Evolutionary conservation across 2,329 filamentous ascomycete genomes (phyloP), one percentile per base, ranked within the genome.

Genomic region (Dissoconium aciculare): DNA sequence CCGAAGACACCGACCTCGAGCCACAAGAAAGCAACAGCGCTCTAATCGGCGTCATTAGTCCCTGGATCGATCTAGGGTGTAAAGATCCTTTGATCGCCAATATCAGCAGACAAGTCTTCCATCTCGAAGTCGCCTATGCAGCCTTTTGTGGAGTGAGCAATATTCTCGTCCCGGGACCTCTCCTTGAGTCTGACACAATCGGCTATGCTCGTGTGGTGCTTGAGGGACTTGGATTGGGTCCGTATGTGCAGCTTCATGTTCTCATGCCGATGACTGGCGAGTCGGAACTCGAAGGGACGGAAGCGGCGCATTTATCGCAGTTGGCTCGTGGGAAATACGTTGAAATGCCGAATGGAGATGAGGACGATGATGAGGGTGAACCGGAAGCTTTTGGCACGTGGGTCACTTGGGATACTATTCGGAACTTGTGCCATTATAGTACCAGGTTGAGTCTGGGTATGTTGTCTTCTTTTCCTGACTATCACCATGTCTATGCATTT

Each of bases 401-500:
- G 91, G 85, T 95, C 56, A 77, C 79, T 1, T 98, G 89, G 89
- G 78, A 98, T 53, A 66, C 77, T 13, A 78, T 98, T 47, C 71
- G 89, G 31, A 77, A 75, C 31, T 64, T 83, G 34, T 94, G 84
- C 67, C 78, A 76, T 58, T 95, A 98, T 57, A 78, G 77, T 55
- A 59, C 68, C 34, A 72, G 83, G 52, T 65, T 98, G 21, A 78
- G 74, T 47, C 72, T 94, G 56, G 81, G 87, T 93, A 76, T 63
- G 82, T 44, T 13, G 19, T 11, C 27, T 35, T 11, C 9, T 10
- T 26, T 26, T 26, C 9, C 29, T n/a, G 54, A 26, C 26, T 15
- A 26, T 15, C 27, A 39, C 30, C 25, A 21, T 29, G 21, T 13
- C 17, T 13, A 11, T 26, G 12, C 19, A 12, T 31, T 11, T 16